Evolutionary conservation across 192 early-diverging fungal species (phyloP), one percentile per base, ranked within the genome.

Genomic region (Umbelopsis vinacea): DNA sequence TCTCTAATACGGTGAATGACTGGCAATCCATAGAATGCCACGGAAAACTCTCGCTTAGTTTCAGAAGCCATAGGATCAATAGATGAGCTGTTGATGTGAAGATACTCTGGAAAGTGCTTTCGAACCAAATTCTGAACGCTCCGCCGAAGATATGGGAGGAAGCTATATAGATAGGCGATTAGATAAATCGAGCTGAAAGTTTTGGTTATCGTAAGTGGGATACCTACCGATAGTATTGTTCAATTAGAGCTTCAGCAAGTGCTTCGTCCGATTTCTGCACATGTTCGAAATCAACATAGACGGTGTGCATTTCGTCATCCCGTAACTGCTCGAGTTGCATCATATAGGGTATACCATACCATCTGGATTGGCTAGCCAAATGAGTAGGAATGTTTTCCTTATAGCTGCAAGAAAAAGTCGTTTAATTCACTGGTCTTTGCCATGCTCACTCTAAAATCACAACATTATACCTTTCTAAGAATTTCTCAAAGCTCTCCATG

Each of bases 131-230:
- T 91, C 76, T 93, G 93, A 66, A 97, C 89, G 5, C 94, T 94
- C 70, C 88, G 90, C 23, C 91, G 85, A 68, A 99, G 84, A 68
- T 93, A 97, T 10, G 96, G 92, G 55, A 95, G 92, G 77, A 97
- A 78, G 52, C 80, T 88, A 37, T 15, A 21, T 7, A 26, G 22
- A 9, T 15, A 3, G 1, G 2, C 26, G 22, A 19, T 70, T 17
- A 35, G 11, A 37, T 19, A 7, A 43, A 1, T 43, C 52, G 54
- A 17, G 43, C 29, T 15, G 10, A 26, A 45, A 26, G 26, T 9
- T 12, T 33, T 26, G 26, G 19, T 0, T 14, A n/a, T 3, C 8
- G 14, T 29, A 2, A 38, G 19, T 35, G 26, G 19, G 7, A 47
- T 1, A 47, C 55, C 48, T 81, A 91, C 82, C 93, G 81, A 81